Evolutionary conservation across 495 filamentous ascomycete genomes (phyloP), one percentile per base, ranked within the genome.

Genomic region (Penicillium atrosanguineum): DNA sequence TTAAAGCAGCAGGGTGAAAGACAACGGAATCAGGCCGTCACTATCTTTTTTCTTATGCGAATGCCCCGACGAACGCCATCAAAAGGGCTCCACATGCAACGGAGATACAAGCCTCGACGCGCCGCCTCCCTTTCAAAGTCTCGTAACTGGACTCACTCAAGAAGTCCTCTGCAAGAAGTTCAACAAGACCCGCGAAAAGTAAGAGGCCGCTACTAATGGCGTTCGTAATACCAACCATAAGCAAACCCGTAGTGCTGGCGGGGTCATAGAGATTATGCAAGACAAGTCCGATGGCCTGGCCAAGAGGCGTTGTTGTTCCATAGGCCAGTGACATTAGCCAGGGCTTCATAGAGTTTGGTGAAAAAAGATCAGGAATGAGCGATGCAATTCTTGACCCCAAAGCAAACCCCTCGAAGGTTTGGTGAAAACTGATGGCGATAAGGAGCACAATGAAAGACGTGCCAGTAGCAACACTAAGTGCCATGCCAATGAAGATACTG

Each of bases 301-400:
- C 93, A 36, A 95, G 72, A 2, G 93, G 93, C 2, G 93, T 96
- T 1, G 93, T 97, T 39, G 86, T 83, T 21, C 93, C 93, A 61
- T 95, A 97, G 3, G 93, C 90, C 7, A 94, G 74, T 5, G 87
- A 88, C 93, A 97, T 97, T n/a, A 96, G 78, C 91, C 91, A 96
- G 11, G 93, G 93, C 45, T 81, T 75, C 65, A 79, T 58, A 6
- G 80, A 69, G 63, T 71, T 44, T 56, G 76, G 68, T 0, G 75
- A 57, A 55, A 83, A 83, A 4, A 76, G 68, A 50, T 75, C 72
- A 3, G 82, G 78, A n/a, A 77, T 78, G 20, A 89, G 73, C 0
- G 80, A 78, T 6, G 87, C 83, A 53, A 90, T 90, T 28, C 86
- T 82, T 6, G 87, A 81, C 15, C 88, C 87, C 9, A 91, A 79